These are phyloP conservation scores for Solanum sejunctum DNA, from an alignment of 257 asterid species.

Conservation along the genomic window DNA sequence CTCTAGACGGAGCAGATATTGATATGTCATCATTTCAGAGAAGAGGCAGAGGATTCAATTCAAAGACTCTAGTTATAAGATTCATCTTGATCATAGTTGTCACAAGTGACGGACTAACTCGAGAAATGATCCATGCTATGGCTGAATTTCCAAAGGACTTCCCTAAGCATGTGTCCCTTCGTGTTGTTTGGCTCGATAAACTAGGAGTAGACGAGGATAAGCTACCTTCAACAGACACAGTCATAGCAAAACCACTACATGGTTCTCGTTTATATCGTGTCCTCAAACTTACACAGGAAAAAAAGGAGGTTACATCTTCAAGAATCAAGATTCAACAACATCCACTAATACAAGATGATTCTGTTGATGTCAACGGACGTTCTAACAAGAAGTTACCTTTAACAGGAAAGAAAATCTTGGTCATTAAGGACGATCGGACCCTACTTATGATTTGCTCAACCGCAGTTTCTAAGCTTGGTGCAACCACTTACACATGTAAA, in stretches of 20 bases:
- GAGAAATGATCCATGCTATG: slow-evolving; percentile 29
- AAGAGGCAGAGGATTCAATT: not conserved
- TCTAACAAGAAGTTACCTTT: slow-evolving; percentile 7
- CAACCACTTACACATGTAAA: slow-evolving; percentile 16
- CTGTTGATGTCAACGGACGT: not conserved
- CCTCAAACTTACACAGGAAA: not conserved
- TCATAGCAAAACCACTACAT: slow-evolving; percentile 55
- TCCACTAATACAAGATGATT: not conserved
- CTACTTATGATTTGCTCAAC: slow-evolving; percentile 27
- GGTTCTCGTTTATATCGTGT: slow-evolving; percentile 46
- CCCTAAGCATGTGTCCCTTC: slow-evolving; percentile 2
- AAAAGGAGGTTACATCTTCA: not conserved
- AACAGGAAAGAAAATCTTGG: slow-evolving; percentile 41
- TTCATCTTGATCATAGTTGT: slow-evolving; percentile 43
- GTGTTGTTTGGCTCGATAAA: slow-evolving; percentile 57
- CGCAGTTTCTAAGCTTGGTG: slow-evolving; percentile 42
- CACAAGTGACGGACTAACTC: slow-evolving; percentile 25
- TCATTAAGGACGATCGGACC: slow-evolving; percentile 43
- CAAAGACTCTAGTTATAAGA: not conserved
- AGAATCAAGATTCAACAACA: not conserved
- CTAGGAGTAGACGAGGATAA: slow-evolving; percentile 23
- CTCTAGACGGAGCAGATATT: slow-evolving; percentile 33
- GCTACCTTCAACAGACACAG: slow-evolving; percentile 37
- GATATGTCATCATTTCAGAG: no score
- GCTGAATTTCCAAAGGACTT: slow-evolving; percentile 50